A percentile compares a stretch with the other conserved stretches of the same genome.
phyloP scores from a whole-genome alignment of 225 moss, liverwort and hornwort species.

The Ulota crispa region DNA sequence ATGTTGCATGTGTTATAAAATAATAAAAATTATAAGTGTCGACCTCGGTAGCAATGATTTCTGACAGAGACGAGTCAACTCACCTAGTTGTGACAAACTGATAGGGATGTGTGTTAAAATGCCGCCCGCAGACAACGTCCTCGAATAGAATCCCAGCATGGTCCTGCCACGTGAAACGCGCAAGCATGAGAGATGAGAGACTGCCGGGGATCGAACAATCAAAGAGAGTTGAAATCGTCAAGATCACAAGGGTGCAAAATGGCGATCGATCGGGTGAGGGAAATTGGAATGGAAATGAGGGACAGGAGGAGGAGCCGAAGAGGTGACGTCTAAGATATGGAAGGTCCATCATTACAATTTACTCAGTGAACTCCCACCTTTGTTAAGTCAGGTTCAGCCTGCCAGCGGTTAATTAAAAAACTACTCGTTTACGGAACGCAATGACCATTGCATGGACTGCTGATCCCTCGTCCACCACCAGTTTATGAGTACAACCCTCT shows the following conservation, averaged over 20 bases:
- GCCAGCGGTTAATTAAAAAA: not conserved
- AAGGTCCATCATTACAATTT: conserved; percentile 18
- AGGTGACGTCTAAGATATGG: conserved; percentile 37
- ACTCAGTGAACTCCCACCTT: conserved; percentile 9
- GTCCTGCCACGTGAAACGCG: conserved; percentile 17
- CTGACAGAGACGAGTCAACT: not conserved
- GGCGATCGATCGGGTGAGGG: not conserved
- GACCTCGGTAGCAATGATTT: not conserved
- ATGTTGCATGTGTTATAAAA: not conserved
- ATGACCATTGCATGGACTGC: conserved; percentile 29
- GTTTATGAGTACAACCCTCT: conserved; percentile 7
- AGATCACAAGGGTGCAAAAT: not conserved
- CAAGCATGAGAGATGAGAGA: conserved; percentile 1
- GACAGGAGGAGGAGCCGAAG: conserved; percentile 28
- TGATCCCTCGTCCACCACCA: conserved; percentile 37
- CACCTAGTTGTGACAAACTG: conserved; percentile 10
- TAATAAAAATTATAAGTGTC: not conserved
- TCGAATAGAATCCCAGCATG: conserved; percentile 14
- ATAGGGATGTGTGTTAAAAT: conserved; percentile 7
- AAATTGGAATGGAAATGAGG: not conserved
- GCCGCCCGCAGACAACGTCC: not conserved
- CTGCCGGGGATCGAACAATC: not conserved
- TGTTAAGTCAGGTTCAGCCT: not conserved
- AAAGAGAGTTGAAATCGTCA: not conserved
- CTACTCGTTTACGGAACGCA: conserved; percentile 28